A percentile compares a stretch with the other conserved stretches of the same genome.
Conservation (phyloP, 2,329 filamentous ascomycete genomes). For the Fusarium sp. region DNA sequence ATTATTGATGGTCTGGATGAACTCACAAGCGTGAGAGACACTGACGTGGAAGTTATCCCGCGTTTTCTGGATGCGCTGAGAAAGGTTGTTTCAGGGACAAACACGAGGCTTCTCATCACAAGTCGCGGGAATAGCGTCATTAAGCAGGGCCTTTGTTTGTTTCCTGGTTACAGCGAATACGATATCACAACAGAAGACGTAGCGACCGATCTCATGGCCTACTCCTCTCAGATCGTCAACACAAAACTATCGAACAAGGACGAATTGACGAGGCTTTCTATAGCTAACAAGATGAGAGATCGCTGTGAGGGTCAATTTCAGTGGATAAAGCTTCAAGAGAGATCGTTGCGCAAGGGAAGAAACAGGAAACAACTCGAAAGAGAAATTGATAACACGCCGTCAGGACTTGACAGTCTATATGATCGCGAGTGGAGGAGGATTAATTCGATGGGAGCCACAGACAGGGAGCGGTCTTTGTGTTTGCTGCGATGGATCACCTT, state of each 20-base stretch:
- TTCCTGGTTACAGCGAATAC: fast-evolving
- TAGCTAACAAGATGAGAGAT: constrained; percentile 43
- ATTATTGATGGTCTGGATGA: constrained; percentile 24
- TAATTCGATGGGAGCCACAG: not conserved
- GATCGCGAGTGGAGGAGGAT: constrained; percentile 50
- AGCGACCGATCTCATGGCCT: not conserved
- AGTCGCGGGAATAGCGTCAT: fast-evolving
- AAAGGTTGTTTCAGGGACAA: constrained; percentile 4
- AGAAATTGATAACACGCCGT: constrained; percentile 46
- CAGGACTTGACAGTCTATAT: constrained; percentile 47
- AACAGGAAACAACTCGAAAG: constrained; percentile 47
- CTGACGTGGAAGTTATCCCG: constrained; percentile 27
- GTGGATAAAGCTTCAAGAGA: constrained; percentile 48
- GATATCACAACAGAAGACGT: not conserved
- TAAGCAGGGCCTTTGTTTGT: fast-evolving
- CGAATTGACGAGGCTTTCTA: not conserved
- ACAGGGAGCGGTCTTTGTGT: constrained; percentile 39
- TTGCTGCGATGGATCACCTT: constrained; percentile 50
- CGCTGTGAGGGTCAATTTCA: constrained; percentile 52
- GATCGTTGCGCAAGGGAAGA: constrained; percentile 39
- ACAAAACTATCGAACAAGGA: constrained; percentile 46
- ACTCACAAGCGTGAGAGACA: not conserved
- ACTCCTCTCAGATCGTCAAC: constrained; percentile 37
- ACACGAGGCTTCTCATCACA: not conserved
- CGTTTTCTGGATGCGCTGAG: constrained; percentile 19